Evolutionary conservation across 139 green algal genomes (phyloP), one percentile per base, ranked within the genome.

Genomic region (Chlorella vulgaris): DNA sequence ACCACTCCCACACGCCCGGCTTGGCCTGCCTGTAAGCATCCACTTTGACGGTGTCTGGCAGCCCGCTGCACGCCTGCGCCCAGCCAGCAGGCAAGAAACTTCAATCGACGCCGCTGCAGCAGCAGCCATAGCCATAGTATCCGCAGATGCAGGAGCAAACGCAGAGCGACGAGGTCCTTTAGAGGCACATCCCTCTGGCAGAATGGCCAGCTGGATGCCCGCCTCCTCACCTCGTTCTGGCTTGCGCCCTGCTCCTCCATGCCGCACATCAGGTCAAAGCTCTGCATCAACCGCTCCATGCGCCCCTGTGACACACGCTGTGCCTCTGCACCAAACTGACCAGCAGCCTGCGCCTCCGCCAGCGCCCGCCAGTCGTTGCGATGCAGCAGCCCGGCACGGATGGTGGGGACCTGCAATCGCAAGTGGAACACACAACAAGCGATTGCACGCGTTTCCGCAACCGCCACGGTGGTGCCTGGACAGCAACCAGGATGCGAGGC

Each of bases 291-390:
- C 19, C 65, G 69, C 31, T 89, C 78, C 73, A 91, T 66, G 22
- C 82, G 85, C 51, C 87, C 61, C 82, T 77, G 53, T 24, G 84
- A 86, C 53, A 86, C 28, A 51, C 75, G 53, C 7, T 29, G 19
- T 33, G 80, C 82, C 40, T 29, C 33, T 0, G 65, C 7, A 26
- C 77, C 85, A 74, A 93, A 91, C 69, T 81, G 66, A 28, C 83
- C 67, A 15, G 58, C 31, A 55, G 53, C 36, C 13, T 84, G 88
- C 15, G 1, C 7, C n/a, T 83, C 42, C 1, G 87, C 85, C 28
- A 94, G 33, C 39, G 38, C 39, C 15, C 47, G 51, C 92, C 92
- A 96, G 81, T 93, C 86, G 26, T 73, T 69, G 40, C 85, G 68
- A 0, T 79, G 31, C 74, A 95, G 74, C 42, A 95, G 47, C 0